Conservation (phyloP, 208 protist genomes). For the Acanthamoeba culbertsoni region DNA sequence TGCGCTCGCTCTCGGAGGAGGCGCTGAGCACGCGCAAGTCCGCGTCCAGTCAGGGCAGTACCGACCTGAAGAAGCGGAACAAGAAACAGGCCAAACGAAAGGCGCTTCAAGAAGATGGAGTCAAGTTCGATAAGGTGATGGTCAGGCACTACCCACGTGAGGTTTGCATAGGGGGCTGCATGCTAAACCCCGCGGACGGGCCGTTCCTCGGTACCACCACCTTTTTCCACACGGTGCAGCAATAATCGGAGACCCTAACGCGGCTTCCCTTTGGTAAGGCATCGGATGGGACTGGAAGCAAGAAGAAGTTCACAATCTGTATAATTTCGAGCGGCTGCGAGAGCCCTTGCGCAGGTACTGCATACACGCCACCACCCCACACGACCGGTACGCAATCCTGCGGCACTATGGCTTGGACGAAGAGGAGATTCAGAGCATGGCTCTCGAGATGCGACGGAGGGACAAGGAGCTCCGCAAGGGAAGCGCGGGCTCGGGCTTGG, state of each 20-base stretch:
- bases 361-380: not conserved
- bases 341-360: not conserved
- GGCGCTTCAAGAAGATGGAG: not conserved
- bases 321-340: not conserved
- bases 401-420: not conserved
- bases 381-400: not conserved
- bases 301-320: constrained; percentile 17
- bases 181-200: not conserved
- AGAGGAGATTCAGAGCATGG: not conserved
- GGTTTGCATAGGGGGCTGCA: constrained; percentile 5
- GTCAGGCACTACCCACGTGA: constrained; percentile 1
- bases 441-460: not conserved
- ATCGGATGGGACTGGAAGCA: constrained; percentile 42
- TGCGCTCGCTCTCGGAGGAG: not conserved
- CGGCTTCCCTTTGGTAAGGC: too few species aligned
- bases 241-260: too few species aligned
- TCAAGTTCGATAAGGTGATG: constrained; percentile 17
- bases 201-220: not conserved
- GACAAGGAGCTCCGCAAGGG: not conserved
- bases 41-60: too few species aligned
- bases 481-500: not conserved
- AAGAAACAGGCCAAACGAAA: not conserved
- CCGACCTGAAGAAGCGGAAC: not conserved
- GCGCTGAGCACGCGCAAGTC: not conserved
- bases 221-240: too few species aligned